Conservation (phyloP, 805 yeast species). For the Candida schatavii region DNA sequence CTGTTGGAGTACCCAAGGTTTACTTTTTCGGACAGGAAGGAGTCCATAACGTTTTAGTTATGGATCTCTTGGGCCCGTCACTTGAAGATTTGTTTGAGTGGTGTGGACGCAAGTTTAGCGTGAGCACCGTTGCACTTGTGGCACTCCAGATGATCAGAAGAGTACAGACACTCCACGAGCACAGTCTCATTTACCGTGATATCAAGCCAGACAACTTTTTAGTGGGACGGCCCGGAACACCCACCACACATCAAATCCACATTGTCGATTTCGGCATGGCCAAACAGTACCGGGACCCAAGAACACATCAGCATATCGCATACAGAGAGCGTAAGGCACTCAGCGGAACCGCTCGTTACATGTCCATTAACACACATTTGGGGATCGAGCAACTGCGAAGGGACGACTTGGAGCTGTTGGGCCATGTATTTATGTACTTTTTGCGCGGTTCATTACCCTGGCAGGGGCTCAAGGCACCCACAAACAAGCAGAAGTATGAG, state of each 20-base stretch:
- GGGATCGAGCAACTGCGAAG: conserved; percentile 97
- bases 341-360: conserved; percentile 98
- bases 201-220: conserved; percentile 97
- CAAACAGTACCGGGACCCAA: conserved; percentile 94
- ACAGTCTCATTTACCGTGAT: conserved; percentile 90
- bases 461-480: conserved; percentile 98
- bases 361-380: conserved; percentile 95
- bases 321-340: conserved; percentile 93
- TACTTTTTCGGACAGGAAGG: conserved; percentile 99
- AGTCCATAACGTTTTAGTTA: conserved; percentile 88
- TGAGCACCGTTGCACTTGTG: conserved; percentile 88
- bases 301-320: conserved; percentile 92
- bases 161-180: conserved; percentile 83
- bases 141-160: conserved; percentile 92
- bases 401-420: conserved; percentile 94
- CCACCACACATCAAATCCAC: conserved; percentile 81
- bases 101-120: conserved; percentile 89
- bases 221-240: conserved; percentile 83
- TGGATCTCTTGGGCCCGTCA: conserved; percentile 93
- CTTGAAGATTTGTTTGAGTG: conserved; percentile 96
- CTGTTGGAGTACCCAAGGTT: conserved; percentile 90
- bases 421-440: conserved; percentile 95
- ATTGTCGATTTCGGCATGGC: conserved; percentile 99
- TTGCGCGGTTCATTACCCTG: conserved; percentile 93
- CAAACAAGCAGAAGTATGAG: conserved; percentile 95